Evolutionary conservation across 495 filamentous ascomycete genomes (phyloP).

Genomic region (Tuber melanosporum): DNA sequence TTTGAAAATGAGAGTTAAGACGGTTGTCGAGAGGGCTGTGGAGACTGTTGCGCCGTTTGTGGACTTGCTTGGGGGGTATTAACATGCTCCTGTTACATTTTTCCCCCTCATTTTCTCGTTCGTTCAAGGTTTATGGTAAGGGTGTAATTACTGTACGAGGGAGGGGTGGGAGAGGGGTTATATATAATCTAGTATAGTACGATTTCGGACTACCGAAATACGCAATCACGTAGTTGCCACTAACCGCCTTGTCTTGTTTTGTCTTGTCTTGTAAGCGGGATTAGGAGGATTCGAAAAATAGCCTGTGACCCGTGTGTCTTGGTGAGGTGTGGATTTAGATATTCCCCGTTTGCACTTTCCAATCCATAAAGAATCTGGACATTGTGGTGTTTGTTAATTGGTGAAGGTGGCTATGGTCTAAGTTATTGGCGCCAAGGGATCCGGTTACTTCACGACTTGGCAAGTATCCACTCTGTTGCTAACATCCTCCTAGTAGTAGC

Average conservation of each 20-base stretch:
- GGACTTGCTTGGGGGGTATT: conserved; percentile 29
- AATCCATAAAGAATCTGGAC: no score
- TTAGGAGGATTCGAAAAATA: neutral
- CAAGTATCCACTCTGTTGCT: no score
- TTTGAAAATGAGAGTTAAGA: conserved; percentile 70
- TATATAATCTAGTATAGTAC: neutral
- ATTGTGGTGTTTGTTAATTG: no score
- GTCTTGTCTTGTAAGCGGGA: neutral
- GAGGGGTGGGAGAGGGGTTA: neutral
- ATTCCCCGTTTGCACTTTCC: neutral
- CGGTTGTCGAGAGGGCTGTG: conserved; percentile 85
- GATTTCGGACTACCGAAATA: neutral
- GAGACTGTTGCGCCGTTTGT: conserved; percentile 75
- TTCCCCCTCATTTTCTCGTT: neutral
- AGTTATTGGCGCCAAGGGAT: no score
- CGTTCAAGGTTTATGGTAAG: neutral
- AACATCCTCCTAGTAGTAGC: no score
- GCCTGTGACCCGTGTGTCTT: neutral
- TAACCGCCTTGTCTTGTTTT: neutral
- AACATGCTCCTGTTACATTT: neutral
- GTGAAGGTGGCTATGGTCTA: no score
- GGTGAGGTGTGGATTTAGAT: neutral
- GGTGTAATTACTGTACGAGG: neutral
- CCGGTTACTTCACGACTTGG: no score
- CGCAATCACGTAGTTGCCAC: neutral